These are phyloP conservation scores for Paradendryphiella salina DNA, from an alignment of 2,329 filamentous ascomycete genomes.

Conservation along the genomic window DNA sequence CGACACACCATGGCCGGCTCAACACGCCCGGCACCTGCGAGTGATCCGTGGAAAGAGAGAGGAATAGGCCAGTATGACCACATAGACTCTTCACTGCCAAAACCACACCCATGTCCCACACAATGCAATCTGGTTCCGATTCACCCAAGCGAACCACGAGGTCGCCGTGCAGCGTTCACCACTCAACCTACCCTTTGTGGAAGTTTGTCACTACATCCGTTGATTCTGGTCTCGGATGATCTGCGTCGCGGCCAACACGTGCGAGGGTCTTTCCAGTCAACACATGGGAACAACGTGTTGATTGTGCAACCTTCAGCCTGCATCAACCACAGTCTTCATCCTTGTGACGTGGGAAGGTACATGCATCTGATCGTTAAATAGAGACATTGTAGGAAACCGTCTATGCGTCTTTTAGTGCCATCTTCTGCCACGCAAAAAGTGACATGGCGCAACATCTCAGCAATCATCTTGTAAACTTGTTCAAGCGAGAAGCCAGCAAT, in stretches of 20 bases:
- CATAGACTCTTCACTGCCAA: background rate
- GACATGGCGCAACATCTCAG: slow-evolving; percentile 25
- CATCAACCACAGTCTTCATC: background rate
- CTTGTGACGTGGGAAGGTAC: too few species aligned
- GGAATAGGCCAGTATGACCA: background rate
- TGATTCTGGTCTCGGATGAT: slow-evolving; percentile 32
- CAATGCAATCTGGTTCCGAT: slow-evolving; percentile 5
- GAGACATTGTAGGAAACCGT: slow-evolving; percentile 23
- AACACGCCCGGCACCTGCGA: background rate
- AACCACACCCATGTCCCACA: background rate
- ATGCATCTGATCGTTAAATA: too few species aligned
- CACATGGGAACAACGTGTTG: background rate
- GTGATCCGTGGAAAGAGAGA: background rate
- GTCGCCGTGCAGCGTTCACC: slow-evolving; percentile 8
- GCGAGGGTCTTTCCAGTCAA: slow-evolving; percentile 9
- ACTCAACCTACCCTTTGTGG: slow-evolving; percentile 28
- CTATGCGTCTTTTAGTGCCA: slow-evolving; percentile 27
- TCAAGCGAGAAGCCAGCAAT: too few species aligned
- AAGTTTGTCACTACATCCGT: slow-evolving; percentile 21
- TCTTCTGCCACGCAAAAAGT: slow-evolving; percentile 25
- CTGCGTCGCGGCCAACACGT: slow-evolving; percentile 23
- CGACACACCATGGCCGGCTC: background rate
- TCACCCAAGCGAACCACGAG: slow-evolving; percentile 16
- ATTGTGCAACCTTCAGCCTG: background rate
- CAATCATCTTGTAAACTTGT: slow-evolving; percentile 29